These are phyloP conservation scores for Triticum dicoccoides DNA, from an alignment of 176 grass and related monocot genomes.

Conservation along the genomic window DNA sequence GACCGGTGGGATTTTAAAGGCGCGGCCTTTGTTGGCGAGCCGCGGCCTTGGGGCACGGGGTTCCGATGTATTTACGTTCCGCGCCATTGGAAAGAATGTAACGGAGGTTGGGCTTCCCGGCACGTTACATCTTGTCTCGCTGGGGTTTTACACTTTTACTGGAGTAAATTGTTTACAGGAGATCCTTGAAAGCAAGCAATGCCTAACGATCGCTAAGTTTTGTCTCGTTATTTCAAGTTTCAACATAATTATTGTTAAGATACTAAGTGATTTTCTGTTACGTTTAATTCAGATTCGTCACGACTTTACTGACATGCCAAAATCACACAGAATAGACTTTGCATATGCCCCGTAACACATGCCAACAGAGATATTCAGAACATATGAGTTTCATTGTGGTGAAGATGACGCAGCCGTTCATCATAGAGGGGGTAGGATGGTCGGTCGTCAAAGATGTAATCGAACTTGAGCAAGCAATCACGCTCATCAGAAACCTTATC, in stretches of 20 bases:
- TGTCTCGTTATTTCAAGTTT: background rate
- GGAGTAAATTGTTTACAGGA: background rate
- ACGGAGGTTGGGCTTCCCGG: background rate
- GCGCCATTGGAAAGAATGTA: constrained; percentile 9
- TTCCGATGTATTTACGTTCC: constrained; percentile 5
- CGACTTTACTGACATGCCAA: no score
- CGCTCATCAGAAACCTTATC: background rate
- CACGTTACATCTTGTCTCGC: background rate
- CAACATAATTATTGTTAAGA: background rate
- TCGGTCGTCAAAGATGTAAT: background rate
- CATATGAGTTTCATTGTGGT: background rate
- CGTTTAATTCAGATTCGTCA: no score
- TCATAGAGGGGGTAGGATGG: background rate
- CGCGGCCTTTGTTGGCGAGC: background rate
- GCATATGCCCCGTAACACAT: background rate
- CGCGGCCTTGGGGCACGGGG: background rate
- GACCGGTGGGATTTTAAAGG: constrained; percentile 44
- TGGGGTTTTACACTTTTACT: background rate
- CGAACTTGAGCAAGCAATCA: background rate
- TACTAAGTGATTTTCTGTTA: no score
- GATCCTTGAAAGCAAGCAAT: background rate
- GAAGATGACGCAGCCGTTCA: background rate
- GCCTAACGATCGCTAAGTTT: background rate
- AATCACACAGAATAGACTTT: background rate
- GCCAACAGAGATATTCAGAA: no score